Percentiles rank a stretch among this genome's conserved stretches.
These are phyloP conservation scores for Allomyces arbusculus DNA, from an alignment of 192 early-diverging fungal genomes.

Conservation along the genomic window DNA sequence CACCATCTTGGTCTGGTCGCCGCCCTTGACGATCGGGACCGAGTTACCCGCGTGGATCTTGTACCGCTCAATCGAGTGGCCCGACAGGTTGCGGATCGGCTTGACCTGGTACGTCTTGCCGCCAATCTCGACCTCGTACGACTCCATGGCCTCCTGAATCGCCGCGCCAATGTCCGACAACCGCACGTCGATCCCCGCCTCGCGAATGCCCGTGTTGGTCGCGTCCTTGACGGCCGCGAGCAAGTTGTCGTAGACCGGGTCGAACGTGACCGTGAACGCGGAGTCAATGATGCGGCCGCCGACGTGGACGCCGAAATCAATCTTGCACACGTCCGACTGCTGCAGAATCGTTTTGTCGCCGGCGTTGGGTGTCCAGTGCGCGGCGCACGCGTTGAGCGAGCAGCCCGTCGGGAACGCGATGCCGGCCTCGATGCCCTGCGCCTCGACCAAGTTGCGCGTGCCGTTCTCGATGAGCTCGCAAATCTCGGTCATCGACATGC, in stretches of 20 bases:
- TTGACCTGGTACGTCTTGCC: conserved; percentile 85
- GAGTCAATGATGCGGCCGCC: conserved; percentile 85
- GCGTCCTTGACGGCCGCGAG: conserved; percentile 79
- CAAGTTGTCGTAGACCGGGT: conserved; percentile 70
- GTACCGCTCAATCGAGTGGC: conserved; percentile 83
- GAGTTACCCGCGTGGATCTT: conserved; percentile 85
- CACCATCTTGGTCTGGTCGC: conserved; percentile 86
- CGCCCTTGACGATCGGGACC: conserved; percentile 78
- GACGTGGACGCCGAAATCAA: conserved; percentile 90
- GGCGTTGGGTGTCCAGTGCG: conserved; percentile 94
- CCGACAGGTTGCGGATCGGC: conserved; percentile 86
- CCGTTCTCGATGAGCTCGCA: conserved; percentile 86
- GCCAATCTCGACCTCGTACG: conserved; percentile 84
- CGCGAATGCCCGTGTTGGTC: conserved; percentile 83
- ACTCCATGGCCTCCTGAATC: conserved; percentile 95
- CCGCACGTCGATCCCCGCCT: conserved; percentile 93
- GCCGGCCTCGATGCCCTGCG: conserved; percentile 56
- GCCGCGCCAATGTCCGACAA: conserved; percentile 86
- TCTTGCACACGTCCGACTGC: conserved; percentile 84
- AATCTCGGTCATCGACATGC: conserved; percentile 86
- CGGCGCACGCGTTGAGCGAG: conserved; percentile 85
- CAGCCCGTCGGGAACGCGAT: conserved; percentile 92
- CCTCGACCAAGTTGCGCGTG: conserved; percentile 69
- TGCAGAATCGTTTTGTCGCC: conserved; percentile 77
- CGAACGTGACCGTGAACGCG: conserved; percentile 82